Base-by-base conservation (phyloP, 768 basidiomycete genomes). In the Leccinum barrowsii region DNA sequence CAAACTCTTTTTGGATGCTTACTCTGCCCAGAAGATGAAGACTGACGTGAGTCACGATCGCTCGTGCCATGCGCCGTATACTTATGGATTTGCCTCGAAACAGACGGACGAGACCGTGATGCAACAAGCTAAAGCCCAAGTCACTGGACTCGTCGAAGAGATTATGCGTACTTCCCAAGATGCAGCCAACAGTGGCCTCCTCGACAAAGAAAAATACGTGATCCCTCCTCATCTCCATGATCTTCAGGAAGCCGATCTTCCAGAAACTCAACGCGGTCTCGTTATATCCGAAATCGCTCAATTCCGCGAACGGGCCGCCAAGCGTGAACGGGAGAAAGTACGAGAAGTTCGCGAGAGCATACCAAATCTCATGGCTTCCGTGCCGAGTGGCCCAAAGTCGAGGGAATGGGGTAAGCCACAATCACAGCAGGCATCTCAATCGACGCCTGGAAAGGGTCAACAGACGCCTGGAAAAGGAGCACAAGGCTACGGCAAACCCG, bases 211-310 rank as follows among this genome's bases (percentile, higher is more conserved):
- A 74, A 87, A 88, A 81, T 91, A 92, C 70, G 82, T 92, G 61
- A 92, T 97, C 46, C 94, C 94, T 24, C 91, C 92, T n/a, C 97
- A 99, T 75, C 82, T 98, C 19, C 92, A 93, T 74, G 97, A 98
- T 75, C 81, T 99, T 46, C 90, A 94, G 69, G 94, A 97, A 76
- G 92, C 94, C 54, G 97, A 99, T 69, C 83, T 99, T 46, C 96
- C 97, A 22, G 97, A 99, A 76, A 92, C 92, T 0, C 79, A 85
- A 66, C 89, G 96, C 35, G 93, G 90, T 5, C 86, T 94, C 55
- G 94, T 98, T 60, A 91, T 98, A 61, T 92, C 91, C 30, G 94
- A 98, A 70, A 99, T 99, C 60, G 94, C 94, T 0, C 88, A 93
- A 65, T 99, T 99, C 74, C 85, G 97, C 58, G 94, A 98, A 74